These are phyloP conservation scores for Alternaria incomplexa DNA, from an alignment of 2,329 filamentous ascomycete species.

Conservation along the genomic window DNA sequence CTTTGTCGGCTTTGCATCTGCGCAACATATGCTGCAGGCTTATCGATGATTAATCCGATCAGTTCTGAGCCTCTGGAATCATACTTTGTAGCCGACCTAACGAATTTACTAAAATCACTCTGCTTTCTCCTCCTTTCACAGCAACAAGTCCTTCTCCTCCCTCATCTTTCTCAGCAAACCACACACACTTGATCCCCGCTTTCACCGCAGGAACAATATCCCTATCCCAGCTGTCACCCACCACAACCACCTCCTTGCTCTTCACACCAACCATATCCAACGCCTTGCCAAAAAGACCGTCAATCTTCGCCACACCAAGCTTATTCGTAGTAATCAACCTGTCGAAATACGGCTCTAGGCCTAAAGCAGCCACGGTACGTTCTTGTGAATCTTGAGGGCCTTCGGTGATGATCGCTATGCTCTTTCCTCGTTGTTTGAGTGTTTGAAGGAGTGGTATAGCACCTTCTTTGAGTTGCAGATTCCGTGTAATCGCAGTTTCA, in stretches of 20 bases:
- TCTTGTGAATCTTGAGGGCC: conserved; percentile 57
- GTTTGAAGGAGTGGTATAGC: not conserved
- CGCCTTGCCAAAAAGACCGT: conserved; percentile 21
- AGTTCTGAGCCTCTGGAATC: not conserved
- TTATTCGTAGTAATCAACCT: conserved; percentile 45
- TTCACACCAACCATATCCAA: not conserved
- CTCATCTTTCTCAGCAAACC: not conserved
- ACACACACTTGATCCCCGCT: not conserved
- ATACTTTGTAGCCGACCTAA: not conserved
- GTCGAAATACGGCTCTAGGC: conserved; percentile 35
- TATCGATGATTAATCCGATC: not conserved
- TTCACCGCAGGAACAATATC: not conserved
- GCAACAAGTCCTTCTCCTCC: not conserved
- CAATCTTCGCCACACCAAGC: conserved; percentile 38
- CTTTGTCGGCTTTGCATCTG: not conserved
- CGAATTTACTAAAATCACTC: not conserved
- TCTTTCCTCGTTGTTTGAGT: conserved; percentile 37
- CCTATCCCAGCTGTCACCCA: conserved; percentile 11
- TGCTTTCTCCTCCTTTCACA: not conserved
- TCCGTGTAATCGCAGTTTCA: not conserved
- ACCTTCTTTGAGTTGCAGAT: not conserved
- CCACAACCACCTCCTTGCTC: conserved; percentile 13
- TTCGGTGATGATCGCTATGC: conserved; percentile 55
- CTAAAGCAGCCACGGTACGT: conserved; percentile 50
- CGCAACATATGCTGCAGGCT: not conserved